phyloP scores from a whole-genome alignment of 139 green algal species.

The Chlamydomonas urium region DNA sequence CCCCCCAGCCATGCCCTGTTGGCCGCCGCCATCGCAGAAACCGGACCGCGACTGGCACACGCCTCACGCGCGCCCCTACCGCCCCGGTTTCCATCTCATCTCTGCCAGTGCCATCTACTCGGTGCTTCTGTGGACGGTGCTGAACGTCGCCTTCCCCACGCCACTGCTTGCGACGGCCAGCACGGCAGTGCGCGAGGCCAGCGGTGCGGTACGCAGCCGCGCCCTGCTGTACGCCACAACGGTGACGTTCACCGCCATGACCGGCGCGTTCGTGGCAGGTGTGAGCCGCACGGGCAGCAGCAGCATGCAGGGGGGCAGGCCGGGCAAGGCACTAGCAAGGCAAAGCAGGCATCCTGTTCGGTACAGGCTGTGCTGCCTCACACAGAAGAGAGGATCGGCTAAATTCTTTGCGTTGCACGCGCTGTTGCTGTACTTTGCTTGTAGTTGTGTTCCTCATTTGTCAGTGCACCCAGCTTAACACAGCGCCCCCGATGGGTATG shows the following conservation, averaged over 20 bases:
- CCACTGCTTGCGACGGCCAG: constrained; percentile 13
- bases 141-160: constrained; percentile 55
- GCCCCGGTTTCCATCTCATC: constrained; percentile 91
- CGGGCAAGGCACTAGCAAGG: no score
- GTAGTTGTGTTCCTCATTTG: no score
- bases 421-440: no score
- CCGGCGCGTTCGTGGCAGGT: constrained; percentile 79
- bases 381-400: no score
- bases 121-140: constrained; percentile 86
- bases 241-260: constrained; percentile 86
- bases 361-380: no score
- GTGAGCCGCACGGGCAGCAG: no score
- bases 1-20: no score
- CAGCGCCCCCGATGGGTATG: no score
- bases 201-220: constrained; percentile 28
- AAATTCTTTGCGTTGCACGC: no score
- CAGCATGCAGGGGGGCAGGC: no score
- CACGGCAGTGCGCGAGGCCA: constrained; percentile 20
- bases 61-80: constrained; percentile 91
- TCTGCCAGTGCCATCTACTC: constrained; percentile 94
- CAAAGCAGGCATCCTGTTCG: no score
- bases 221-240: constrained; percentile 73
- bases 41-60: constrained; percentile 58
- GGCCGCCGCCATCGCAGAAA: constrained; percentile 43
- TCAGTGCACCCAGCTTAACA: no score